Evolutionary conservation across 805 yeast genomes (phyloP).

Genomic region (Yarrowia yakushimensis): DNA sequence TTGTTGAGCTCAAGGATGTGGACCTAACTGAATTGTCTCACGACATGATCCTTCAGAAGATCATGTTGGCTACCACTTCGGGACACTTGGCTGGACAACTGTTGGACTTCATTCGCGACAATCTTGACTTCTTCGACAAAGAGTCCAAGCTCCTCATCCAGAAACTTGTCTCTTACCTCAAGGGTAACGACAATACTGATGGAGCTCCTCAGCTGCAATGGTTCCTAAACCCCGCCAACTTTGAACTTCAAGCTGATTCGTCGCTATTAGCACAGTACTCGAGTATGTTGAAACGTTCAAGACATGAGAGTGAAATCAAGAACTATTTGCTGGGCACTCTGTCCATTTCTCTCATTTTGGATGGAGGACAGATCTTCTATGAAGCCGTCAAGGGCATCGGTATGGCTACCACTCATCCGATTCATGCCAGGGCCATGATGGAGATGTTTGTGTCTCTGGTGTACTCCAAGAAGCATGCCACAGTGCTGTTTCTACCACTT

Average conservation of each 20-base stretch:
- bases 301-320: conserved; percentile 5
- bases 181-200: neutral
- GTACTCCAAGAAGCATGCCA: neutral
- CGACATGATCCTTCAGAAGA: neutral
- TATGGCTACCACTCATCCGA: neutral
- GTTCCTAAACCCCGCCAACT: conserved; percentile 1
- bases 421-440: neutral
- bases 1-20: neutral
- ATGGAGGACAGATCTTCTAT: neutral
- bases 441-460: conserved; percentile 6
- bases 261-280: neutral
- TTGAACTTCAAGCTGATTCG: conserved; percentile 5
- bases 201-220: conserved; percentile 2
- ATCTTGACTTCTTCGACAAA: neutral
- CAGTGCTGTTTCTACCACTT: neutral
- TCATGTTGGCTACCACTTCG: neutral
- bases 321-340: neutral
- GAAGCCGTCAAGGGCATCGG: neutral
- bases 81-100: neutral
- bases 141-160: neutral
- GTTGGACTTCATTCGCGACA: neutral
- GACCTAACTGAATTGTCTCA: neutral
- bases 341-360: conserved; percentile 3
- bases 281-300: neutral
- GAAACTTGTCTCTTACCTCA: conserved; percentile 3